Conservation (phyloP, 805 yeast genomes). For the Metschnikowia borealis region DNA sequence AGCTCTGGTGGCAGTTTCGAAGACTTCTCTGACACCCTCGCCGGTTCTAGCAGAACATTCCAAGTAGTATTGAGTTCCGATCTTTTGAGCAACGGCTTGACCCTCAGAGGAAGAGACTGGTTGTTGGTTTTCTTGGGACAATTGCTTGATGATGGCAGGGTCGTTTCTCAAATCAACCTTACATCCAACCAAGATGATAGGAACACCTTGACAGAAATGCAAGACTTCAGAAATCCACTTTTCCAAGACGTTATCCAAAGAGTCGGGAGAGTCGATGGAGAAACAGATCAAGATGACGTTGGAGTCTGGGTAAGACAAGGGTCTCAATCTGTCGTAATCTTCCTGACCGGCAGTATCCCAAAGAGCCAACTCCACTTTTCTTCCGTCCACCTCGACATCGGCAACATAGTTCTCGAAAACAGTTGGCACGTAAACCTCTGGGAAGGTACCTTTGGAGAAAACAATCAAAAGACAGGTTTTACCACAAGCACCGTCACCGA, state of each 20-base stretch:
- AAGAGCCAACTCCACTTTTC: conserved; percentile 49
- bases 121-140: conserved; percentile 22
- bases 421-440: conserved; percentile 30
- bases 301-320: conserved; percentile 40
- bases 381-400: conserved; percentile 66
- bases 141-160: conserved; percentile 24
- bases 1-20: conserved; percentile 29
- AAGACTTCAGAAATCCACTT: conserved; percentile 43
- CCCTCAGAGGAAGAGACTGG: conserved; percentile 25
- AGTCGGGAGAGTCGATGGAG: conserved; percentile 28
- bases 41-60: conserved; percentile 37
- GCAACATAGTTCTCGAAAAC: conserved; percentile 98
- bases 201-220: conserved; percentile 35
- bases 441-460: conserved; percentile 30
- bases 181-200: conserved; percentile 34
- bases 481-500: conserved; percentile 33
- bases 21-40: conserved; percentile 29
- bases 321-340: conserved; percentile 37
- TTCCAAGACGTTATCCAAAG: conserved; percentile 33
- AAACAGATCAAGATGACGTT: conserved; percentile 37
- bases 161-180: conserved; percentile 34
- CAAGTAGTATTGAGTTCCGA: conserved; percentile 30
- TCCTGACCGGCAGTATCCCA: conserved; percentile 39
- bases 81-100: conserved; percentile 25
- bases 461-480: conserved; percentile 31